These are phyloP conservation scores for Sequoia sempervirens DNA, from an alignment of 75 land plant species.

Conservation along the genomic window DNA sequence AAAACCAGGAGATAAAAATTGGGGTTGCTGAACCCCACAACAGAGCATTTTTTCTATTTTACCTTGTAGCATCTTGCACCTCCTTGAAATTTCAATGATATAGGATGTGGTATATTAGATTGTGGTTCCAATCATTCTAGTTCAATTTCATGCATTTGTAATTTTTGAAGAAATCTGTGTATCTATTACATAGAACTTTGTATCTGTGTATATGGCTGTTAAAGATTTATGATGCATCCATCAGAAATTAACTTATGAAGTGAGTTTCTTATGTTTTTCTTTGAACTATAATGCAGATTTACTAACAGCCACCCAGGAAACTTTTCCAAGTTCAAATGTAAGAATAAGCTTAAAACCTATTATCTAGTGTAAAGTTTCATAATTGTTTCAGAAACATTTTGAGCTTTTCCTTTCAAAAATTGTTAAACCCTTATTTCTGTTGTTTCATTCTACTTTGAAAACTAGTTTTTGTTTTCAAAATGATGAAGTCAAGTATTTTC, in stretches of 20 bases:
- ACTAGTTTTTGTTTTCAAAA: not conserved
- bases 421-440: not conserved
- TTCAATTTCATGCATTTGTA: not conserved
- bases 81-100: not conserved
- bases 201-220: too few species aligned
- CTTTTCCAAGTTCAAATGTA: slow-evolving; percentile 59
- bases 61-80: not conserved
- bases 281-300: slow-evolving; percentile 63
- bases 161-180: not conserved
- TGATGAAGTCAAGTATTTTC: not conserved
- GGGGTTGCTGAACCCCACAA: too few species aligned
- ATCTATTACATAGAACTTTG: not conserved
- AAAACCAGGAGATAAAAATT: too few species aligned
- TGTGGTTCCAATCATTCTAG: not conserved
- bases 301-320: slow-evolving; percentile 65
- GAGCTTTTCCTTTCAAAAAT: not conserved
- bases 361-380: slow-evolving; percentile 2
- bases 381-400: not conserved
- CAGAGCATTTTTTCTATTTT: too few species aligned
- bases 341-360: slow-evolving; percentile 13
- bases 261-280: not conserved
- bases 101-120: not conserved
- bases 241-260: not conserved
- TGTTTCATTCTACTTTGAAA: not conserved
- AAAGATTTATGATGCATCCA: not conserved